These are phyloP conservation scores for Adansonia rubrostipa DNA, from an alignment of 441 rosid genomes.

Conservation along the genomic window DNA sequence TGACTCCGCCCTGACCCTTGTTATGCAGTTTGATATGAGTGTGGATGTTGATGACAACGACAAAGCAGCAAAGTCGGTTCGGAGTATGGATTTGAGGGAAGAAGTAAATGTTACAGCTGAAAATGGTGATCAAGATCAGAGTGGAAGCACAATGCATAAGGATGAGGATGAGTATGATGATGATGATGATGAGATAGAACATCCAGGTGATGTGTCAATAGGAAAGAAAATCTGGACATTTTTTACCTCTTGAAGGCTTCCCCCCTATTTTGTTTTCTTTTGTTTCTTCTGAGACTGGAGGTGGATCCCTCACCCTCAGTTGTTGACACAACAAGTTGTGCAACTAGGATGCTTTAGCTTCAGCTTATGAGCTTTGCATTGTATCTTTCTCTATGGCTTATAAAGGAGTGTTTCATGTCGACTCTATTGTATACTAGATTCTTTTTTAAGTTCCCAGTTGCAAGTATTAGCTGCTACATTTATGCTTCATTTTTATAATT, in stretches of 20 bases:
- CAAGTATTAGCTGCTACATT: not conserved
- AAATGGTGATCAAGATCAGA: conserved; percentile 49
- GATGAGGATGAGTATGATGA: conserved; percentile 47
- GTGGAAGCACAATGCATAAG: conserved; percentile 50
- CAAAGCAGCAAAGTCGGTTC: conserved; percentile 40
- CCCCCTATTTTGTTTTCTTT: not conserved
- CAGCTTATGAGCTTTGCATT: not conserved
- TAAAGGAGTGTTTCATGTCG: not conserved
- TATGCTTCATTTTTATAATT: not conserved
- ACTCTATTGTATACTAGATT: conserved; percentile 17
- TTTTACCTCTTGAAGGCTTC: conserved; percentile 57
- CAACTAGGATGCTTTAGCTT: conserved; percentile 5
- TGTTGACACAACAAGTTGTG: not conserved
- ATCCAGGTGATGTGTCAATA: conserved; percentile 64
- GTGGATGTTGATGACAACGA: conserved; percentile 40
- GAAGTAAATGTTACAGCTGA: conserved; percentile 48
- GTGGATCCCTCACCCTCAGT: not conserved
- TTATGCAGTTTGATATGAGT: conserved; percentile 47
- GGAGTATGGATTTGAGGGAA: conserved; percentile 47
- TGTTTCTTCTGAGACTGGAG: not conserved
- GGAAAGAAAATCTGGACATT: conserved; percentile 87
- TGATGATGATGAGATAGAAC: conserved; percentile 48
- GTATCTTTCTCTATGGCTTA: not conserved
- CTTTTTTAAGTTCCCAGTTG: not conserved
- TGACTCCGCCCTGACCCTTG: conserved; percentile 17